Base-by-base conservation (phyloP, 305 asterid genomes). In the Solanum chacoense region DNA sequence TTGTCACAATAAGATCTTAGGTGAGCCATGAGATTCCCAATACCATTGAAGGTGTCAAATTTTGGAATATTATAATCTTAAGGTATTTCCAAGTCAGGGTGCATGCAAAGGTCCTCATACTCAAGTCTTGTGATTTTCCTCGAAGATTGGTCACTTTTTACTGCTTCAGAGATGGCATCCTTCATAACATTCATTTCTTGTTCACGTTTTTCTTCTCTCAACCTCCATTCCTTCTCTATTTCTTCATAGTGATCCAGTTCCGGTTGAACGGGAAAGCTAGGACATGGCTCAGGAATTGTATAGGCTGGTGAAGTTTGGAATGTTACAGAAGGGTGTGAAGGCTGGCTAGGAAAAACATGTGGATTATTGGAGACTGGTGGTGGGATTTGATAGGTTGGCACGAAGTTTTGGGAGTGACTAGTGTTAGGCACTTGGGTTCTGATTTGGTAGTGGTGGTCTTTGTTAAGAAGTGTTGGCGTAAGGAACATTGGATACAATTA, bases 261-360 rank as follows among this genome's bases (percentile, higher is more conserved):
- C 7, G 0, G 59, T 13, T 45, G 63, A 45, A 45, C 22, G 0
- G 0, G 0, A 14, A 45, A 5, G 20, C 0, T 45, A 14, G 22
- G 20, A 16, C 20, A 45, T 45, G 22, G 3, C 8, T 13, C 3
- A 42, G 7, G 59, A 22, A 45, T 45, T 45, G 22, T 45, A 14
- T 45, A 45, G 20, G 20, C 20, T 45, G 0, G 20, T 5, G 7
- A 6, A 42, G 20, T 42, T 42, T 42, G 20, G 7, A 45, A 45
- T 2, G 22, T 45, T 45, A 45, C 3, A 0, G 1, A 45, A 45
- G 0, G 1, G 22, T 45, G 20, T 14, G 20, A 0, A 13, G 1
- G 59, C 20, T 45, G 59, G 20, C 20, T 13, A 45, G 20, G 20
- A 0, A 45, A 45, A 13, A 13, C 20, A 45, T 16, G 0, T 14